Base-by-base conservation (phyloP, 345 rosid species). In the Eucalyptus curtisii region DNA sequence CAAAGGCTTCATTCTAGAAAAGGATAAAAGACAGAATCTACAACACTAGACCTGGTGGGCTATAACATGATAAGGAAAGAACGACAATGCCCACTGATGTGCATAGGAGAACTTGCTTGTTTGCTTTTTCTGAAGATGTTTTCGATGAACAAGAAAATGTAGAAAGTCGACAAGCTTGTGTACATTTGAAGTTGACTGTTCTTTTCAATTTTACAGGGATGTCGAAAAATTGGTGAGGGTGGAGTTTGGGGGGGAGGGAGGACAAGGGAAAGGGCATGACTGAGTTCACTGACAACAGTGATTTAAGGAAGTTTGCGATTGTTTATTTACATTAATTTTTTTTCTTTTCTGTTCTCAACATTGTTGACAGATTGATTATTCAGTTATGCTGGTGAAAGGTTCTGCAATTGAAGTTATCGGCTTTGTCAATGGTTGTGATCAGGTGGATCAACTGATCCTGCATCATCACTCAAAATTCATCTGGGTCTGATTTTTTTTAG, bases 1-100 rank as follows among this genome's bases (percentile, higher is more conserved):
- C 90, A 3, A 92, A 90, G 88, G 82, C 93, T 52, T 48, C 90
- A 57, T 89, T 71, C 59, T 80, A 55, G 94, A 92, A 76, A 53
- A 48, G 52, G 92, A 90, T 33, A 24, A 89, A 40, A 84, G 66
- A 20, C 12, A 86, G 85, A 88, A 71, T 86, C 49, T 92, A 37
- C 90, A 87, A 89, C 68, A 49, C 13, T 90, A 91, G 91, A 42
- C 44, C 47, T 49, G 24, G 88, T 87, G 84, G 61, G 40, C 87
- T 80, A 86, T 59, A 19, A 86, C 10, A 33, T 49, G 44, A 24
- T 13, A 7, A 66, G 27, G 64, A 59, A 27, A 82, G 87, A 52
- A 47, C 49, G 37, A 45, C 13, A 66, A 86, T 27, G 88, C 59
- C 52, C 15, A 27, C 50, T 61, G 6, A 59, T n/a, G 89, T 86